A percentile compares a stretch with the other conserved stretches of the same genome.
Evolutionary conservation across 305 asterid species (phyloP).

Genomic region (Salvia sclarea): DNA sequence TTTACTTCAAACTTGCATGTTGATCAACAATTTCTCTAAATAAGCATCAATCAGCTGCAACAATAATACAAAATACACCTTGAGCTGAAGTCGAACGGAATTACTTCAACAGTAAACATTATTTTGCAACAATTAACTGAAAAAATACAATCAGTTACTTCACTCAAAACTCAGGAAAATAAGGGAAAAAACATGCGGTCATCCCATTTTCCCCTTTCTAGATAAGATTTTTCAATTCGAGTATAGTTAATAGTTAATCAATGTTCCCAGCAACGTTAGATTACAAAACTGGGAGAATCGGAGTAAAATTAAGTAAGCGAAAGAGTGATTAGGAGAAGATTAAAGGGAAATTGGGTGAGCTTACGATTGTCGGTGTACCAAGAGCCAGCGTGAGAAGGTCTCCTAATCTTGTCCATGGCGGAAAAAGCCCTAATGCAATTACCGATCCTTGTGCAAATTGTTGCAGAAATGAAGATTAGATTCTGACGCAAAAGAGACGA

Average conservation of each 20-base stretch:
- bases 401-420: constrained; percentile 70
- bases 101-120: neutral
- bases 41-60: neutral
- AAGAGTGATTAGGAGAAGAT: neutral
- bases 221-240: neutral
- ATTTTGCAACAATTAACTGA: neutral
- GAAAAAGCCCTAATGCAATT: constrained; percentile 22
- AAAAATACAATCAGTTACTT: neutral
- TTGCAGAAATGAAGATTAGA: constrained; percentile 8
- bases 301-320: neutral
- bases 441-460: neutral
- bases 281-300: constrained; percentile 5
- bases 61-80: neutral
- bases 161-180: neutral
- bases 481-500: constrained; percentile 30
- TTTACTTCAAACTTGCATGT: neutral
- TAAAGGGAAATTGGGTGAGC: constrained; percentile 32
- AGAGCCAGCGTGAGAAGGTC: constrained; percentile 97
- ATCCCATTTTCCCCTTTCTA: neutral
- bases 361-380: constrained; percentile 95
- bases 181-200: too few species aligned
- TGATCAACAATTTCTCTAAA: constrained; percentile 5
- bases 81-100: neutral
- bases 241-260: neutral
- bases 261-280: neutral